phyloP scores from a whole-genome alignment of 73 alveolate species.

The Tetrahymena thermophila region DNA sequence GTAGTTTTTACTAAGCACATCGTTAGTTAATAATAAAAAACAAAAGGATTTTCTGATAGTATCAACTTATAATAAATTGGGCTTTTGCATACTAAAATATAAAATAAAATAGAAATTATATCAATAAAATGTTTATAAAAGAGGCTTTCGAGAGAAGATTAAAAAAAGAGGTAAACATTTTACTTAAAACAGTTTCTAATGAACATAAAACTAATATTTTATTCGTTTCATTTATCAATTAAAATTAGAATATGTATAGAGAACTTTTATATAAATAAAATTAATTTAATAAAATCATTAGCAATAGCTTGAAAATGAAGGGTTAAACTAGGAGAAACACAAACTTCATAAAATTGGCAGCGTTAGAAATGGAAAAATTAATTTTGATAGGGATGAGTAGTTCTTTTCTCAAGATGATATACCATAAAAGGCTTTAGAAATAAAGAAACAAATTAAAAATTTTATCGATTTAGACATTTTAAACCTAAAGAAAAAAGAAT shows the following conservation, averaged over 20 bases:
- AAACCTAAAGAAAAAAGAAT: slow-evolving; percentile 35
- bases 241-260: neutral
- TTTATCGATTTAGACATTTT: slow-evolving; percentile 39
- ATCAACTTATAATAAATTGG: too few relatives aligned
- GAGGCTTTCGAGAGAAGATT: slow-evolving; percentile 39
- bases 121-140: slow-evolving; percentile 27
- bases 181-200: neutral
- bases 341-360: slow-evolving; percentile 43
- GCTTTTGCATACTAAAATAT: too few relatives aligned
- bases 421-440: slow-evolving; percentile 10
- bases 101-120: neutral
- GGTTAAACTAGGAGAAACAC: slow-evolving; percentile 3
- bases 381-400: slow-evolving; percentile 42
- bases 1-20: neutral
- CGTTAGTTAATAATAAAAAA: neutral
- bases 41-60: too few relatives aligned
- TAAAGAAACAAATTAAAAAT: slow-evolving; percentile 17
- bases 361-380: slow-evolving; percentile 18
- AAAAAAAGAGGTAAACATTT: neutral
- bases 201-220: neutral
- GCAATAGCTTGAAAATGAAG: slow-evolving; percentile 21
- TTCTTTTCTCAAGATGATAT: slow-evolving; percentile 41
- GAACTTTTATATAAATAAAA: neutral
- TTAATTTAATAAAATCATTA: neutral
- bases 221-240: neutral